Evolutionary conservation across 176 grass and related monocot genomes (phyloP).

Genomic region (Triticum turgidum): DNA sequence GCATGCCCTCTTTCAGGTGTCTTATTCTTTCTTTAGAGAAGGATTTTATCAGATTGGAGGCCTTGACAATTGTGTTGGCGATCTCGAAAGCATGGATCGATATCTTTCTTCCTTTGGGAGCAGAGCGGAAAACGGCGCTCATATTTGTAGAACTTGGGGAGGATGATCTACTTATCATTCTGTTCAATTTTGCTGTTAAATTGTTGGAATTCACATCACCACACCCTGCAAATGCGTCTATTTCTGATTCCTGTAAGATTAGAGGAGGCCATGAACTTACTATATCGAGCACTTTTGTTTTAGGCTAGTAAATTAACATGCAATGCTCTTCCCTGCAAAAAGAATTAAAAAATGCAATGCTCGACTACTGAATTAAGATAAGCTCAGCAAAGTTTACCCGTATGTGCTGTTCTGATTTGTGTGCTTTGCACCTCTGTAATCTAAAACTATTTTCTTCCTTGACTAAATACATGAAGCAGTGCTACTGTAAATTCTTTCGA

Average conservation of each 20-base stretch:
- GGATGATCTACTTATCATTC: neutral
- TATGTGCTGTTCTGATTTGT: too few relatives aligned
- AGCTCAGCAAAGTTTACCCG: too few relatives aligned
- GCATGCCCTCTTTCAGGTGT: slow-evolving; percentile 40
- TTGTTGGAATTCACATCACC: neutral
- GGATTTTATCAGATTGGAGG: slow-evolving; percentile 45
- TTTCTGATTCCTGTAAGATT: neutral
- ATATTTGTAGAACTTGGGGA: neutral
- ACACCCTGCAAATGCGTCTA: neutral
- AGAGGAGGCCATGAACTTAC: neutral
- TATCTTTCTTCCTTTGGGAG: slow-evolving; percentile 35
- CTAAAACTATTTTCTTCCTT: too few relatives aligned
- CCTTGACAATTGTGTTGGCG: slow-evolving; percentile 58
- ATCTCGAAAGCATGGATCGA: slow-evolving; percentile 55
- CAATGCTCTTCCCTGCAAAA: neutral
- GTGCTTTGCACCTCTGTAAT: too few relatives aligned
- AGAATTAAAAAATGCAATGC: too few relatives aligned
- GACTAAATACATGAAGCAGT: too few relatives aligned
- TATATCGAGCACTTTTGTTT: neutral
- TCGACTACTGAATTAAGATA: too few relatives aligned
- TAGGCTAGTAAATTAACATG: neutral
- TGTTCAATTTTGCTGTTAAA: neutral
- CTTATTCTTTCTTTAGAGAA: slow-evolving; percentile 42
- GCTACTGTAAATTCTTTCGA: too few relatives aligned
- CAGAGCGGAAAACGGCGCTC: neutral